phyloP scores from a whole-genome alignment of 73 alveolate species.

The Vitrella brassicaformis region DNA sequence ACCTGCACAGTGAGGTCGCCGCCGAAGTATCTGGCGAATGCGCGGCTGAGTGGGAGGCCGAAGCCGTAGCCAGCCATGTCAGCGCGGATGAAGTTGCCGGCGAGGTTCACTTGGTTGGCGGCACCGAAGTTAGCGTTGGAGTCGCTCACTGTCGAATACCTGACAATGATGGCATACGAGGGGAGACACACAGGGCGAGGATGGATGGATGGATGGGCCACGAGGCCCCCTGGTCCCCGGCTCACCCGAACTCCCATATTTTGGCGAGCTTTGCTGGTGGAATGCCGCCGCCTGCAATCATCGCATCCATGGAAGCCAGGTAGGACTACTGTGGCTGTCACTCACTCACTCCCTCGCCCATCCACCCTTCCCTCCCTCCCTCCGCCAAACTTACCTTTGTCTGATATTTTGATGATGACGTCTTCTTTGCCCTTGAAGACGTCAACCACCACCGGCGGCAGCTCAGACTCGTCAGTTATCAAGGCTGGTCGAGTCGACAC shows the following conservation, averaged over 20 bases:
- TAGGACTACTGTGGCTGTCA: too few species aligned
- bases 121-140: background rate
- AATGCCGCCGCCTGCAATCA: background rate
- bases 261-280: background rate
- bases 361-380: too few species aligned
- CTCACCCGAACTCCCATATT: background rate
- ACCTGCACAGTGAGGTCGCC: background rate
- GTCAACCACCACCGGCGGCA: background rate
- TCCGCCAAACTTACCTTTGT: background rate
- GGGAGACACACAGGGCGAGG: too few species aligned
- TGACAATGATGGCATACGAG: too few species aligned
- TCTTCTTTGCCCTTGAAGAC: background rate
- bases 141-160: background rate
- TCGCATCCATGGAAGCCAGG: too few species aligned
- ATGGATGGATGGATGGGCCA: too few species aligned
- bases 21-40: background rate
- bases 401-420: background rate
- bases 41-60: background rate
- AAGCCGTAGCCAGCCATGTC: background rate
- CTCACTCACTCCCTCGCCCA: too few species aligned
- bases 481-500: too few species aligned
- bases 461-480: background rate
- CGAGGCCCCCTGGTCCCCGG: too few species aligned
- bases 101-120: too few species aligned
- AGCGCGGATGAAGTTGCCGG: background rate